These are phyloP conservation scores for Staphylotrichum longicolle DNA, from an alignment of 495 filamentous ascomycete genomes.

Conservation along the genomic window DNA sequence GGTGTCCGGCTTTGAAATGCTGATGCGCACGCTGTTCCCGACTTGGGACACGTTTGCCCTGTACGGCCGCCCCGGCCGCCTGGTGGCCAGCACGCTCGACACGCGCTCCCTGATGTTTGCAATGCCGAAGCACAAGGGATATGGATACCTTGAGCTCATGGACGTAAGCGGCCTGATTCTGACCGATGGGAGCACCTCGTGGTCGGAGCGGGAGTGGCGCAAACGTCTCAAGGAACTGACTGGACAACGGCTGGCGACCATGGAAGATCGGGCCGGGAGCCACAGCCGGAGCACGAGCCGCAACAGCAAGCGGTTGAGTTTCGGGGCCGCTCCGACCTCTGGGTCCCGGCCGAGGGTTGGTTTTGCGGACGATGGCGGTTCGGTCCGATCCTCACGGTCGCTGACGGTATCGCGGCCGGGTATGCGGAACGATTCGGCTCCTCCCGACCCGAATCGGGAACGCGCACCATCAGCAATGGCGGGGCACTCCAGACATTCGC, in stretches of 20 bases:
- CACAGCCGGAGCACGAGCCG: conserved; percentile 62
- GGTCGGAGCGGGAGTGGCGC: conserved; percentile 90
- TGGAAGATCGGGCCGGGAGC: conserved; percentile 46
- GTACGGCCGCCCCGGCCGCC: conserved; percentile 83
- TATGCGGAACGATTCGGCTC: conserved; percentile 45
- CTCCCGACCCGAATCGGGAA: conserved; percentile 38
- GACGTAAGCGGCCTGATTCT: conserved; percentile 80
- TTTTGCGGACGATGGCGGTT: conserved; percentile 62
- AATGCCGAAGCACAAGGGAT: conserved; percentile 82
- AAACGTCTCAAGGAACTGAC: conserved; percentile 86
- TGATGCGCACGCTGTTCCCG: conserved; percentile 92
- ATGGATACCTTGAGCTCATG: conserved; percentile 85
- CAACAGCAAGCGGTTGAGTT: conserved; percentile 64
- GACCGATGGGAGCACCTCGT: conserved; percentile 70
- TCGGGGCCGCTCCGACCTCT: conserved; percentile 43
- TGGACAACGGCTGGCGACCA: conserved; percentile 64
- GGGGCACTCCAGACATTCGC: conserved; percentile 34
- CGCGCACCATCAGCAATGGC: conserved; percentile 51
- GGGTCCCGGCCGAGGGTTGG: conserved; percentile 50
- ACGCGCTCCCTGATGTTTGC: conserved; percentile 94
- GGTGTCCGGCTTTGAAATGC: conserved; percentile 91
- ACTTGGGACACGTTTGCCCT: conserved; percentile 90
- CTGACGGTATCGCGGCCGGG: conserved; percentile 46
- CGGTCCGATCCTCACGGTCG: conserved; percentile 56
- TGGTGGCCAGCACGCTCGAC: conserved; percentile 85